Conservation (phyloP, 768 basidiomycete genomes). For the Suillus fuscotomentosus region DNA sequence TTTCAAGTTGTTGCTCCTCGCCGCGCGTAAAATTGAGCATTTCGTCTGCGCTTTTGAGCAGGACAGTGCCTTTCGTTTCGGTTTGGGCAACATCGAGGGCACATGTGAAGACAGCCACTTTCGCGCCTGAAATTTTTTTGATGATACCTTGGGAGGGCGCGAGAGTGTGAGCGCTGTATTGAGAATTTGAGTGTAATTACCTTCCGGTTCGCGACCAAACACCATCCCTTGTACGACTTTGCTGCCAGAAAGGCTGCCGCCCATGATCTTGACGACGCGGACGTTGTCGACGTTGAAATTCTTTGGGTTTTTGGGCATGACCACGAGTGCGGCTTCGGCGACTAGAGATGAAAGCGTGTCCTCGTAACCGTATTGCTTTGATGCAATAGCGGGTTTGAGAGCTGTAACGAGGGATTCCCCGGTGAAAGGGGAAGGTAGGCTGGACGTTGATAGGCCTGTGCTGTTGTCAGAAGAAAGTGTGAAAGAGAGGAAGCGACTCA, state of each 20-base stretch:
- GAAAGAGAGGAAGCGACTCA: conserved; percentile 41
- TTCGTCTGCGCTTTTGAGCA: conserved; percentile 93
- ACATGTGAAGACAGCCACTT: conserved; percentile 95
- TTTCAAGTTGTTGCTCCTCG: conserved; percentile 96
- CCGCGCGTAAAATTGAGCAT: conserved; percentile 96
- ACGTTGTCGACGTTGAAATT: conserved; percentile 99
- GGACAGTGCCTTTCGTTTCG: conserved; percentile 97
- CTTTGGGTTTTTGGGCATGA: conserved; percentile 86
- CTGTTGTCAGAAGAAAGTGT: conserved; percentile 9
- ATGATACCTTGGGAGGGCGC: conserved; percentile 53
- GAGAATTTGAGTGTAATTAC: conserved; percentile 34
- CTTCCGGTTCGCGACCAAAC: conserved; percentile 94
- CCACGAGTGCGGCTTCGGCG: conserved; percentile 87
- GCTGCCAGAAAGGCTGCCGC: conserved; percentile 82
- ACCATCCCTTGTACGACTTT: conserved; percentile 97
- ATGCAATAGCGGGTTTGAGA: conserved; percentile 89
- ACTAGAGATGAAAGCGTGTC: conserved; percentile 79
- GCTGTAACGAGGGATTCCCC: conserved; percentile 68
- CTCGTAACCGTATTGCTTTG: conserved; percentile 97
- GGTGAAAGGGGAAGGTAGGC: conserved; percentile 70
- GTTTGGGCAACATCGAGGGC: conserved; percentile 94
- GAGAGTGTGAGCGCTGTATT: neutral
- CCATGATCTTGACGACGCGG: conserved; percentile 98
- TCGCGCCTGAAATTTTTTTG: conserved; percentile 81
- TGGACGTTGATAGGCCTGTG: conserved; percentile 67